Conservation (phyloP, 164 flowering plant species). For the Magnolia sinica region DNA sequence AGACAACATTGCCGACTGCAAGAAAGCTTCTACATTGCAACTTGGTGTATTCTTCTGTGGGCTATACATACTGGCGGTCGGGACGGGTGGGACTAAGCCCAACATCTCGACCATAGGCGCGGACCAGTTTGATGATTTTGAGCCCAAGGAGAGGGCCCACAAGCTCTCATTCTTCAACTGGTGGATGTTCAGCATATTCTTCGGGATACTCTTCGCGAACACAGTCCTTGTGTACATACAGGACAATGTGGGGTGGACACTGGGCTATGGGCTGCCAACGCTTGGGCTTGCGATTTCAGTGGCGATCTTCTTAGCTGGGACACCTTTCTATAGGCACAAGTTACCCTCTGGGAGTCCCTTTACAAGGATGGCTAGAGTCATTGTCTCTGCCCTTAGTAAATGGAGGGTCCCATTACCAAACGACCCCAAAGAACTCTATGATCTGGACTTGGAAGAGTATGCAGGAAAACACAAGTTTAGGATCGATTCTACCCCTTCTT, state of each 20-base stretch:
- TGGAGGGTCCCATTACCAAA: conserved; percentile 20
- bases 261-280: conserved; percentile 35
- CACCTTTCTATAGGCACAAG: conserved; percentile 33
- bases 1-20: neutral
- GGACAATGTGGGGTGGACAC: conserved; percentile 29
- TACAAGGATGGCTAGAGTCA: conserved; percentile 25
- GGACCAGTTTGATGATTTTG: conserved; percentile 25
- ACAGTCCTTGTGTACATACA: conserved; percentile 32
- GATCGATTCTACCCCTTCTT: conserved; percentile 20
- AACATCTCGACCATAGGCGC: conserved; percentile 32
- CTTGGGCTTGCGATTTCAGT: conserved; percentile 23
- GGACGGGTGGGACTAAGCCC: conserved; percentile 33
- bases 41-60: conserved; percentile 20
- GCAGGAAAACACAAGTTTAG: conserved; percentile 17
- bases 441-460: conserved; percentile 22
- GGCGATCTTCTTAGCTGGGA: conserved; percentile 22
- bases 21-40: conserved; percentile 20
- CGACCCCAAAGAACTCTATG: conserved; percentile 32
- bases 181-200: conserved; percentile 36
- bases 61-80: conserved; percentile 23
- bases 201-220: conserved; percentile 29
- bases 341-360: conserved; percentile 30
- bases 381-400: conserved; percentile 22
- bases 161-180: conserved; percentile 37
- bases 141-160: conserved; percentile 21